Evolutionary conservation across 1,139 yeast species (phyloP), one percentile per base, ranked within the genome.

Genomic region (Spathaspora sp.): DNA sequence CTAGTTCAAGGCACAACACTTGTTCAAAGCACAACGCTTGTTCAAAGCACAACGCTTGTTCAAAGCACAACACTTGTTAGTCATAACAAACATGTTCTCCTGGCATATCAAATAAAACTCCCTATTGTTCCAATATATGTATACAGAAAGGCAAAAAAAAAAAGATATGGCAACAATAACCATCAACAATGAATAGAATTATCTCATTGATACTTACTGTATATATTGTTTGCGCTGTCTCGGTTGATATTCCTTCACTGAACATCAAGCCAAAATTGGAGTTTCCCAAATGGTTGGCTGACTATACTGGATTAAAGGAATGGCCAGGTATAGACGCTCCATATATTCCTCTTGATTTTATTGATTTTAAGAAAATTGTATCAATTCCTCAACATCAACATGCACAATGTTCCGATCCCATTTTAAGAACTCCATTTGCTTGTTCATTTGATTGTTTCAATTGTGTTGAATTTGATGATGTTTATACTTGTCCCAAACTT

Each of bases 301-400:
- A 80, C 8, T 77, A 88, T 52, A 89, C 97, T 0, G 91, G 91
- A 0, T 61, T 89, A 43, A 66, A 57, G 1, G 76, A 76, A 47
- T 90, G 98, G 98, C 97, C 97, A 0, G 91, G 84, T 1, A 62
- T 80, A 45, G 82, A 84, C 43, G 96, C 97, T 3, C 97, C 97
- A 0, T 90, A 88, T 61, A 84, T 90, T 26, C 91, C 96, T 1
- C 67, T 87, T 51, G 87, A 84, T 52, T 82, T 83, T 54, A 81
- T 90, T 51, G 79, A 86, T 57, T 70, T 89, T 45, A 52, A 58
- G 7, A 60, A 60, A 23, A 72, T 88, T 31, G 57, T 63, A 11
- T 50, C 64, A 25, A 68, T 74, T 36, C 74, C 80, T 10, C 60
- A 61, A 5, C 84, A 90, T 54, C 57, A 63, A 5, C 84, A 80